Conservation (phyloP, 768 basidiomycete genomes). For the Pholiota molesta region DNA sequence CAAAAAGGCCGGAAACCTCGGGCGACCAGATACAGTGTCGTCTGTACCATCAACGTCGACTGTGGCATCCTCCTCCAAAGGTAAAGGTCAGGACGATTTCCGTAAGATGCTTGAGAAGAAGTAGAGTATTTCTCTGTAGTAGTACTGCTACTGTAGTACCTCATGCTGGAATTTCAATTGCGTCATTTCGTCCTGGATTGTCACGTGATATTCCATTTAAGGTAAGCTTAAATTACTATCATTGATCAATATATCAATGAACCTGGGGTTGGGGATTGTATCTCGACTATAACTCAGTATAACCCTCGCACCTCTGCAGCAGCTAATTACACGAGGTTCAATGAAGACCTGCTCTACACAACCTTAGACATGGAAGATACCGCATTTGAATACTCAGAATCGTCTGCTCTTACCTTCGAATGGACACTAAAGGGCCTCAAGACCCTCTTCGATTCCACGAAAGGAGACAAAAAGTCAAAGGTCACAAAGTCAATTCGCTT, state of each 20-base stretch:
- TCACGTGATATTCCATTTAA: too few species aligned
- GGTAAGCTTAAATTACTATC: too few species aligned
- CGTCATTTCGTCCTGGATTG: too few species aligned
- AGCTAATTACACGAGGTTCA: not conserved
- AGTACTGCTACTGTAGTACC: too few species aligned
- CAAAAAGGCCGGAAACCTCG: constrained; percentile 37
- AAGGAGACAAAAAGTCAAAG: constrained; percentile 79
- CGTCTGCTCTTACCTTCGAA: constrained; percentile 64
- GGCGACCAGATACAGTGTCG: constrained; percentile 20
- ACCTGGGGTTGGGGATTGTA: not conserved
- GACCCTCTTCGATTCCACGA: constrained; percentile 74
- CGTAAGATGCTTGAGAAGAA: constrained; percentile 67
- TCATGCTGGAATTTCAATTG: too few species aligned
- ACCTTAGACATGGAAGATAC: constrained; percentile 14
- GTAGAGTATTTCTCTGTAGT: not conserved
- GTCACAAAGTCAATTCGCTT: constrained; percentile 77
- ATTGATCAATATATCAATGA: too few species aligned
- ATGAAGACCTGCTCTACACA: not conserved
- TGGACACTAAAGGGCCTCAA: constrained; percentile 78
- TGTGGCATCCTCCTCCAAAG: constrained; percentile 28
- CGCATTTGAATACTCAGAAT: constrained; percentile 49
- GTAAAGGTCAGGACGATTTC: constrained; percentile 82
- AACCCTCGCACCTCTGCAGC: not conserved
- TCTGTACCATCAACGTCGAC: constrained; percentile 14
- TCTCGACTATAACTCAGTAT: not conserved